Percentiles rank a stretch among this genome's conserved stretches.
Evolutionary conservation across 495 filamentous ascomycete genomes (phyloP).

Genomic region (Aspergillus affinis): DNA sequence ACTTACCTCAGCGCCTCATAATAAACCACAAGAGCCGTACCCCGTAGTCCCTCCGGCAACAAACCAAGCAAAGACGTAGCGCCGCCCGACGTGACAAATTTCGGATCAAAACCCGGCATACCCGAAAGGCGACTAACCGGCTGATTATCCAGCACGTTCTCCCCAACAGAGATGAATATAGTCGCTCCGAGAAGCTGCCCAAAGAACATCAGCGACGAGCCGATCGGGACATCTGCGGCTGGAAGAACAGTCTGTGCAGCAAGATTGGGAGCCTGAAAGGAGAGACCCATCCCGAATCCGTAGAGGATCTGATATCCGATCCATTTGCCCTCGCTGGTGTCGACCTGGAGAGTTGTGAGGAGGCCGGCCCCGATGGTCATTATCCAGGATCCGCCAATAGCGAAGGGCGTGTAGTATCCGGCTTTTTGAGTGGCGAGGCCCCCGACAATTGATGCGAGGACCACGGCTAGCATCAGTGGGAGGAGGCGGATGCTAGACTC

Average conservation of each 20-base stretch:
- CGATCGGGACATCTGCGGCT: slow-evolving; percentile 33
- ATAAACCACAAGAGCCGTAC: slow-evolving; percentile 26
- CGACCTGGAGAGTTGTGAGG: slow-evolving; percentile 27
- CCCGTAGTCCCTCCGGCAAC: slow-evolving; percentile 22
- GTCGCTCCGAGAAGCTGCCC: slow-evolving; percentile 40
- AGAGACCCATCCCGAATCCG: slow-evolving; percentile 38
- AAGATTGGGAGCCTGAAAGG: slow-evolving; percentile 33
- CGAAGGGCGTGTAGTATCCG: slow-evolving; percentile 43
- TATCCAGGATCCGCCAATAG: slow-evolving; percentile 28
- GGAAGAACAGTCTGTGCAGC: slow-evolving; percentile 41
- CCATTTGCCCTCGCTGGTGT: slow-evolving; percentile 26
- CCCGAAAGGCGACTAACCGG: slow-evolving; percentile 23
- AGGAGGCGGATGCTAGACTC: slow-evolving; percentile 33
- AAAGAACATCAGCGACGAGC: slow-evolving; percentile 40
- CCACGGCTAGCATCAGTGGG: slow-evolving; percentile 18
- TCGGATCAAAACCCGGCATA: slow-evolving; percentile 18
- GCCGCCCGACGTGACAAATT: slow-evolving; percentile 25
- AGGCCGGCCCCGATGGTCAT: slow-evolving; percentile 35
- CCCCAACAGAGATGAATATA: slow-evolving; percentile 35
- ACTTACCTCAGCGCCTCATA: slow-evolving; percentile 30
- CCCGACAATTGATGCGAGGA: slow-evolving; percentile 25
- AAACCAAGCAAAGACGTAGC: slow-evolving; percentile 27
- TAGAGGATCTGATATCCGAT: slow-evolving; percentile 38
- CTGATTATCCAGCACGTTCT: slow-evolving; percentile 33
- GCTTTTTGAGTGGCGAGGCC: slow-evolving; percentile 21